phyloP scores from a whole-genome alignment of 805 yeast species.

The Zygosaccharomyces siamensis region DNA sequence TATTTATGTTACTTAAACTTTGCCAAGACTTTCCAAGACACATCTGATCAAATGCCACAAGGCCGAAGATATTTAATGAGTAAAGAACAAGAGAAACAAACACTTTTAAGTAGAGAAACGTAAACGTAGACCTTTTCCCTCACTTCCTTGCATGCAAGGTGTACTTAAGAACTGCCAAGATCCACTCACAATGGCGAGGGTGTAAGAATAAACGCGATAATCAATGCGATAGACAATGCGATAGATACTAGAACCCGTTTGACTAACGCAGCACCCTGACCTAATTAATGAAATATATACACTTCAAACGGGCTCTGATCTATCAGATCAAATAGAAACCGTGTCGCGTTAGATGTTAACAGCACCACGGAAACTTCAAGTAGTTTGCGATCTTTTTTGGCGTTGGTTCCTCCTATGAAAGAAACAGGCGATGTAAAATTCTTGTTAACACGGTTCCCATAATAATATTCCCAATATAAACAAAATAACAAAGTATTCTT shows the following conservation, averaged over 20 bases:
- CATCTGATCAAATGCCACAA: too few relatives aligned
- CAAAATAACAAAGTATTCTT: not conserved
- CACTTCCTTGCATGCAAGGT: not conserved
- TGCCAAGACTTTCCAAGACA: not conserved
- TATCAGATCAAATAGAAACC: not conserved
- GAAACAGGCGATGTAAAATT: conserved; percentile 5
- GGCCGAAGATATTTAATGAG: too few relatives aligned
- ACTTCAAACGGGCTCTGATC: too few relatives aligned
- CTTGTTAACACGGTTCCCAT: conserved; percentile 2
- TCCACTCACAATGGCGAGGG: not conserved
- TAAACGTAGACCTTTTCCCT: not conserved
- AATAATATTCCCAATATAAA: not conserved
- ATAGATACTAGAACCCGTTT: too few relatives aligned
- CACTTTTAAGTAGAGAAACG: too few relatives aligned
- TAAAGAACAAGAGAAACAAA: not conserved
- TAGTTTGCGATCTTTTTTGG: conserved; percentile 3
- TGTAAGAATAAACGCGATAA: not conserved
- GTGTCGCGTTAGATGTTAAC: not conserved
- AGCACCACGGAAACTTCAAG: not conserved
- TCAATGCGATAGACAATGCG: not conserved
- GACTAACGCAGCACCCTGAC: too few relatives aligned
- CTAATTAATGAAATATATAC: too few relatives aligned
- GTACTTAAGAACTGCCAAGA: not conserved
- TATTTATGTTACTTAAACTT: not conserved
- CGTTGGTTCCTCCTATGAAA: conserved; percentile 5